Conservation (phyloP, 1,284 basidiomycete genomes). For the Boletus chippewaensis region DNA sequence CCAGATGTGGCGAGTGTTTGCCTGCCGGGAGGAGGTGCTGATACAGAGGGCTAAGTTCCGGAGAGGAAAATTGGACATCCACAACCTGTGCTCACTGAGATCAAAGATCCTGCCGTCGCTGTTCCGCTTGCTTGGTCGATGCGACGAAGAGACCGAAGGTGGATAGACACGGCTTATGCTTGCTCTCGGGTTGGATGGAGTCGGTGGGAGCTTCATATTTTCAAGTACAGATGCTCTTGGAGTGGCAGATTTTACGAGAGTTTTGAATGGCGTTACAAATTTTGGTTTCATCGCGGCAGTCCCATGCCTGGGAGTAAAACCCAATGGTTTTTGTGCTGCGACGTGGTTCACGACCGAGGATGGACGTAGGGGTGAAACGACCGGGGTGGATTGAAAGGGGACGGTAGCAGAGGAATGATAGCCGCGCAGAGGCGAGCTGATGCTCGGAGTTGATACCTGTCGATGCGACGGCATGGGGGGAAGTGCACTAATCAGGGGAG, state of each 20-base stretch:
- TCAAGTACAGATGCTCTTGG: constrained; percentile 1
- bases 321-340: constrained; percentile 20
- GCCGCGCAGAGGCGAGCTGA: constrained; percentile 33
- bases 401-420: constrained; percentile 6
- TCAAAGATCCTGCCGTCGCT: constrained; percentile 35
- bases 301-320: constrained; percentile 31
- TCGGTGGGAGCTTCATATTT: not conserved
- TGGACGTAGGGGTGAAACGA: constrained; percentile 20
- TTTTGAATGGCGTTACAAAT: constrained; percentile 70
- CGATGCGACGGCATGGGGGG: constrained; percentile 14
- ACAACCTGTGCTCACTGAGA: constrained; percentile 38
- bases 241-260: constrained; percentile 36
- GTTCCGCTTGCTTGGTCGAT: constrained; percentile 11
- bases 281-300: constrained; percentile 32
- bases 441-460: constrained; percentile 6
- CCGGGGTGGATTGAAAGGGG: constrained; percentile 2
- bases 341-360: constrained; percentile 14
- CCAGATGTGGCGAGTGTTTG: constrained; percentile 45
- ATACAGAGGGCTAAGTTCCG: constrained; percentile 2
- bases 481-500: constrained; percentile 38
- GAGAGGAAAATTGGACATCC: not conserved
- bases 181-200: not conserved
- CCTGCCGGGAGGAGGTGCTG: constrained; percentile 40
- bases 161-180: constrained; percentile 23
- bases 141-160: constrained; percentile 9